These are phyloP conservation scores for grape (Vitis vinifera) DNA, from an alignment of 164 flowering plant species.

Conservation along the genomic window ASM3070453v1 NC_081820.1:8701001-8701500, in stretches of 20 bases:
- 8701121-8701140: slow-evolving; percentile 88
- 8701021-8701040: too few relatives aligned
- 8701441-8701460: too few relatives aligned
- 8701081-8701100: slow-evolving; percentile 9
- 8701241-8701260: slow-evolving; percentile 66
- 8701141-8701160: slow-evolving; percentile 68
- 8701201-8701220: slow-evolving; percentile 79
- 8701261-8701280: slow-evolving; percentile 73
- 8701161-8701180: slow-evolving; percentile 67
- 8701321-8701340: slow-evolving; percentile 64
- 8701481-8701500: too few relatives aligned
- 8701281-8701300: slow-evolving; percentile 87
- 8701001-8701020: too few relatives aligned
- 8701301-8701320: slow-evolving; percentile 63
- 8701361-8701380: slow-evolving; percentile 46
- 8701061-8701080: neutral
- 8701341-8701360: slow-evolving; percentile 67
- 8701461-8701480: too few relatives aligned
- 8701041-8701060: neutral
- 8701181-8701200: slow-evolving; percentile 87
- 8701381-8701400: slow-evolving; percentile 14
- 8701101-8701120: slow-evolving; percentile 68
- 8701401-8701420: slow-evolving; percentile 1
- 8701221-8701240: slow-evolving; percentile 70
- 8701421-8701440: too few relatives aligned